Base-by-base conservation (phyloP, 2,329 filamentous ascomycete species). In the Trichoderma atrobrunneum region DNA sequence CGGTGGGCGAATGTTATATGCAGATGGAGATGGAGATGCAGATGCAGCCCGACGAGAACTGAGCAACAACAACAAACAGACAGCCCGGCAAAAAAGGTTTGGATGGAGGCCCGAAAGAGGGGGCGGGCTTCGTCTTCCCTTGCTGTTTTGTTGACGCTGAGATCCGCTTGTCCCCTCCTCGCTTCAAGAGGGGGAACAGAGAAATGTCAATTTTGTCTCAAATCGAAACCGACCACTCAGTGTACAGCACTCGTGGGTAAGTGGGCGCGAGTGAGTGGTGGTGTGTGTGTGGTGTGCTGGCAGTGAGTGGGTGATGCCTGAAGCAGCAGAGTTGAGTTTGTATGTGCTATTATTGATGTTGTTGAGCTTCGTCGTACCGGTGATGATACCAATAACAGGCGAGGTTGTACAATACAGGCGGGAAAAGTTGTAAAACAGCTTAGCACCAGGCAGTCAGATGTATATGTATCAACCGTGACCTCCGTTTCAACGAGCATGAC, bases 91-190 rank as follows among this genome's bases (percentile, higher is more conserved):
- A 56, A 65, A 21, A 26, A 32, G 10, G 12, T 28, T 57, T 11
- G 24, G 54, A 26, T 48, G 51, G 56, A 48, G 56, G n/a, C 34
- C 34, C 57, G 14, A 39, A 61, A 32, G 26, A 70, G 67, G 67
- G 57, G 28, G 57, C 36, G 56, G 36, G 36, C 16, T 59, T 30
- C n/a, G 51, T 26, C 30, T 43, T 43, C 26, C 67, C 67, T 70
- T 70, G 67, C 57, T 28, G 56, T 36, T 36, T 61, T 28, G 56
- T 62, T 61, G 67, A 61, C 57, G 57, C 36, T 69, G 56, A 60
- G 66, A 61, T 69, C 66, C 36, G 66, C 67, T 61, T 62, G 21
- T 60, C 36, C 57, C 43, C 43, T 30, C 26, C 24, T 10, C 39
- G 67, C 39, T 24, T 24, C 57, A 60, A 32, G 56, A 61, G 56